Conservation (phyloP, 129 eudicot species). For the Oenanthe sinensis region DNA sequence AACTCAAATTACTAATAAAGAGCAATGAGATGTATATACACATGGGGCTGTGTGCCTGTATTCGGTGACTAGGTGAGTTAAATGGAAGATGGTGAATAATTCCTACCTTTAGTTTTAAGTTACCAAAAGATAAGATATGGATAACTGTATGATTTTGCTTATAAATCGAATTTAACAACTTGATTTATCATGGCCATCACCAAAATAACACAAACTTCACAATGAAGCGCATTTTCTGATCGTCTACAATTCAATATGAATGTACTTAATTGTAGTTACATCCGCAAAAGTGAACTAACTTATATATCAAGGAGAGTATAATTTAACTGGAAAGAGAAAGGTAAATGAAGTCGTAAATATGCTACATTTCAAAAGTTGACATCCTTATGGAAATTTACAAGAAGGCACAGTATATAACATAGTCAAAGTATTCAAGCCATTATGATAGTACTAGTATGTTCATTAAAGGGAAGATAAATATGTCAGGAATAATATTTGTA, state of each 20-base stretch:
- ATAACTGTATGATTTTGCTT: not conserved
- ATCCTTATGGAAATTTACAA: not conserved
- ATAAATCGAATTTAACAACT: not conserved
- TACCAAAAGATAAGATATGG: not conserved
- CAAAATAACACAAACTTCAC: not conserved
- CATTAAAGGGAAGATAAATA: not conserved
- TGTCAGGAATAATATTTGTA: not conserved
- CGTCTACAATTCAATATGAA: not conserved
- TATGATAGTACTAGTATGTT: not conserved
- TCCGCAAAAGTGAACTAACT: not conserved
- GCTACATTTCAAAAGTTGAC: not conserved
- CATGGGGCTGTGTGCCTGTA: not conserved
- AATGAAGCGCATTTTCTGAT: not conserved
- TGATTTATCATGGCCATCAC: not conserved
- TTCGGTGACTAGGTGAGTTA: not conserved
- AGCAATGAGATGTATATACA: not conserved
- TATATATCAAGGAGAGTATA: not conserved
- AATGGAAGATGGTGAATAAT: not conserved
- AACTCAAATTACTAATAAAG: not conserved
- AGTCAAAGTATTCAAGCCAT: not conserved
- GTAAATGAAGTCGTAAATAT: not conserved
- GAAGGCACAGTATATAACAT: slow-evolving; percentile 1
- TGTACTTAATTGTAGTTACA: not conserved
- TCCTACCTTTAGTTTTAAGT: not conserved
- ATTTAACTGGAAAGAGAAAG: not conserved